These are phyloP conservation scores for Mycocentrospora acerina DNA, from an alignment of 2,329 filamentous ascomycete genomes.

Conservation along the genomic window DNA sequence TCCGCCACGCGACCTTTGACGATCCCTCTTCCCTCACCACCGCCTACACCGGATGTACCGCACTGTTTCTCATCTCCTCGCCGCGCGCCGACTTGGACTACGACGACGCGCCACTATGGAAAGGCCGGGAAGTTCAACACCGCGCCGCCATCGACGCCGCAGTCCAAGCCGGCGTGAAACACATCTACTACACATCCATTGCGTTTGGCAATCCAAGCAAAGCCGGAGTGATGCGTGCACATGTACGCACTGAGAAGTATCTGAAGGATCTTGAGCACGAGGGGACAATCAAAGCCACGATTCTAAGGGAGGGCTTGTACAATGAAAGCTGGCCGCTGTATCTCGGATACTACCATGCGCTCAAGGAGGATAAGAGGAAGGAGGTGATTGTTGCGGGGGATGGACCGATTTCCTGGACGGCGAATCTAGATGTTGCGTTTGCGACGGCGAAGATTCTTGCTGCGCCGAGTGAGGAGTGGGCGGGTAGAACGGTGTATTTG, in stretches of 20 bases:
- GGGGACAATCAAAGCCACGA: constrained; percentile 30
- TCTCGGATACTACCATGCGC: constrained; percentile 45
- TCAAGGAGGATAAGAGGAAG: constrained; percentile 36
- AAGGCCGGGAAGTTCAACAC: constrained; percentile 49
- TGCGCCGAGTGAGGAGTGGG: constrained; percentile 32
- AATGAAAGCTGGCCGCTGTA: constrained; percentile 53
- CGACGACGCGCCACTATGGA: constrained; percentile 43
- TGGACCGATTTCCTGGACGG: constrained; percentile 47
- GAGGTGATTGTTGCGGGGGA: constrained; percentile 47
- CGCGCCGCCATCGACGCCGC: constrained; percentile 48
- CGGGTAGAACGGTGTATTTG: constrained; percentile 44
- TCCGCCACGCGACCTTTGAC: constrained; percentile 46
- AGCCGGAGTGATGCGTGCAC: constrained; percentile 49
- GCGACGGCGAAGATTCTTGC: constrained; percentile 45
- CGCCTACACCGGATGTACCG: constrained; percentile 42
- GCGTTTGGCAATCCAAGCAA: constrained; percentile 46
- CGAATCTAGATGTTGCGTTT: constrained; percentile 48
- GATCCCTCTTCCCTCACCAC: constrained; percentile 33
- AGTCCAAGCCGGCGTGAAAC: constrained; percentile 42
- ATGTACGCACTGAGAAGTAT: constrained; percentile 49
- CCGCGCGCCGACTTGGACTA: constrained; percentile 49
- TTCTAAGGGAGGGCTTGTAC: constrained; percentile 49
- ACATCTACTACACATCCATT: constrained; percentile 51
- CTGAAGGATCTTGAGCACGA: constrained; percentile 32
- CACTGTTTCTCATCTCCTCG: constrained; percentile 50